These are phyloP conservation scores for Wickerhamiella hasegawae DNA, from an alignment of 805 yeast genomes.

Conservation along the genomic window DNA sequence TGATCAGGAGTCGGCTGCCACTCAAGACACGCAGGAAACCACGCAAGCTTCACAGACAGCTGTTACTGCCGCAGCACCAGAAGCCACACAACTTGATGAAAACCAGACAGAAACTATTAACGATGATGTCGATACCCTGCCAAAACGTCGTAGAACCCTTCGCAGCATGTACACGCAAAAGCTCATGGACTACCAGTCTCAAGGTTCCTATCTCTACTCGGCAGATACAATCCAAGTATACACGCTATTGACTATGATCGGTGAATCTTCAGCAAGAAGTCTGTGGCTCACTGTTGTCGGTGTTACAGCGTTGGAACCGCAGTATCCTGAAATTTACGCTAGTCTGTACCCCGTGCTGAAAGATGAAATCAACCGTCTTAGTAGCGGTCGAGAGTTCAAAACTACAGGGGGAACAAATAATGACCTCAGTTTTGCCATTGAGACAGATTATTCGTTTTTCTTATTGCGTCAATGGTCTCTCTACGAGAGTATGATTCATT, in stretches of 20 bases:
- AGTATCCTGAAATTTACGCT: constrained; percentile 56
- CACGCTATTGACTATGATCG: constrained; percentile 62
- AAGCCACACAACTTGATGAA: constrained; percentile 10
- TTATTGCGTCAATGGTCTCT: constrained; percentile 84
- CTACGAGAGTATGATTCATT: constrained; percentile 78
- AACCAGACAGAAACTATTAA: constrained; percentile 15
- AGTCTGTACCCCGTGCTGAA: constrained; percentile 54
- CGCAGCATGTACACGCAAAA: constrained; percentile 26
- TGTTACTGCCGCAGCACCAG: constrained; percentile 1
- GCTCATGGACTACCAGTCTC: constrained; percentile 63
- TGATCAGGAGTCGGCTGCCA: not conserved
- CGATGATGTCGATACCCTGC: constrained; percentile 14
- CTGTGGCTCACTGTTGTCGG: constrained; percentile 88
- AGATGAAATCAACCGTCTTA: constrained; percentile 69
- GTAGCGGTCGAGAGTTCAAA: constrained; percentile 20
- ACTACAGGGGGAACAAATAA: constrained; percentile 12
- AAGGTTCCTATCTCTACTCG: constrained; percentile 63
- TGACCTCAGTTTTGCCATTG: constrained; percentile 36
- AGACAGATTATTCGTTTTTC: constrained; percentile 74
- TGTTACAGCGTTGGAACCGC: constrained; percentile 59
- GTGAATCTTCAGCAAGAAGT: constrained; percentile 52
- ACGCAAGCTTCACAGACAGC: too few relatives aligned
- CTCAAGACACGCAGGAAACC: not conserved
- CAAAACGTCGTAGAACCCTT: constrained; percentile 9
- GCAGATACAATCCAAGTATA: constrained; percentile 70